Percentiles rank a stretch among this genome's conserved stretches.
Conservation (phyloP, 768 basidiomycete species). For the Trametes cubensis region DNA sequence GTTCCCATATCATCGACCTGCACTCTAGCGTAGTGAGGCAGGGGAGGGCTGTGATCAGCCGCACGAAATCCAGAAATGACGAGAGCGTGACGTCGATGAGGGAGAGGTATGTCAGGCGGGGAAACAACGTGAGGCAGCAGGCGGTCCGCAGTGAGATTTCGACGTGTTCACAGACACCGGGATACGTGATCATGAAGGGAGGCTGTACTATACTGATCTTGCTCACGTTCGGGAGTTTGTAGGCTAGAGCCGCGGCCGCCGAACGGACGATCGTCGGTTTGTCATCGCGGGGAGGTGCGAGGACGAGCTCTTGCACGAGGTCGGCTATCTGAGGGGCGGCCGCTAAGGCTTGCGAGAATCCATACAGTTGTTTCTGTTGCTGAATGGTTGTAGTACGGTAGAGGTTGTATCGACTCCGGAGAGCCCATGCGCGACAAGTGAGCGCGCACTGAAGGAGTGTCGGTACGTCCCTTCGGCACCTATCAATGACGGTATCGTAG, state of each 20-base stretch:
- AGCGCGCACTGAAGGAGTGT: not conserved
- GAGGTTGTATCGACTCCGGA: conserved; percentile 26
- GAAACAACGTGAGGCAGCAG: not conserved
- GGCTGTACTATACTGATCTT: not conserved
- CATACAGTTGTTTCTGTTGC: not conserved
- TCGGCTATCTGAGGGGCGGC: not conserved
- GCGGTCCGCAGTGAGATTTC: not conserved
- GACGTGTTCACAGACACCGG: not conserved
- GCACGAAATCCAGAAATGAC: not conserved
- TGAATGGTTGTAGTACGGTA: conserved; percentile 15
- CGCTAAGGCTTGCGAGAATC: not conserved
- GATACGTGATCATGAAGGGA: not conserved
- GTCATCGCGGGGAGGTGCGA: not conserved
- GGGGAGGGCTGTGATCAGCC: not conserved
- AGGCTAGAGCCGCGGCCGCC: not conserved
- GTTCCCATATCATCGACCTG: conserved; percentile 14
- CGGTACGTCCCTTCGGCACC: too few species aligned
- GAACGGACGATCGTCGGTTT: not conserved
- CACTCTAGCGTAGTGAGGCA: not conserved
- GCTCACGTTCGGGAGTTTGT: not conserved
- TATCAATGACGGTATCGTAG: too few species aligned
- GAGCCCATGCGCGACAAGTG: conserved; percentile 12
- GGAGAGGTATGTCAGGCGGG: not conserved
- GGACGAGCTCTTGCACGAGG: not conserved
- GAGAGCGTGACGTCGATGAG: not conserved